Evolutionary conservation across 176 grass and related monocot species (phyloP), one percentile per base, ranked within the genome.

Genomic region (Eleusine indica): DNA sequence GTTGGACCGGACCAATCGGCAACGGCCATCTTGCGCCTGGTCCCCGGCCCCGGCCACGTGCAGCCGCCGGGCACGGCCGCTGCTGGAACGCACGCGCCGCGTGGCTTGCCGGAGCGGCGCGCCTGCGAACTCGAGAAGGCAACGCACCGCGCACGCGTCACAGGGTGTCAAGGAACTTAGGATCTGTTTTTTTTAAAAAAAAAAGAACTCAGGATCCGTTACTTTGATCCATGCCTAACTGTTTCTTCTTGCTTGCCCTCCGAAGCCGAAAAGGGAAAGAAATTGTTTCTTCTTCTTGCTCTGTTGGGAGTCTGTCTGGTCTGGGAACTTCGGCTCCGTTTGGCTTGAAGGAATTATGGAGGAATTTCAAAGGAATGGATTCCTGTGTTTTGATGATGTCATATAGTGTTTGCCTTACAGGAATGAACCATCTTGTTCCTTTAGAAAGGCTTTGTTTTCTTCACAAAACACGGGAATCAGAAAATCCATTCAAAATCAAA

Each of bases 21-120:
- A 47, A 8, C 73, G 37, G 63, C 82, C 82, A 48, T 49, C 62
- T 76, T 46, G 35, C 71, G 46, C 6, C 64, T 11, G 63, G 77
- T 80, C 63, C 77, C 63, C 18, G 3, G 3, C 4, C 4, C 10
- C 0, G 19, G 78, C 49, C 79, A 81, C 79, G 66, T 80, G 66
- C 19, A 19, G 65, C 65, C 21, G 32, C 32, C 43, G 3, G 30
- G 63, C 42, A 18, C 39, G 18, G 70, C 73, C 1, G 10, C 56
- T 22, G 4, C 53, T 25, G 75, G 39, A 56, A 25, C 38, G 80
- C 43, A 47, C 68, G 28, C 13, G 29, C 25, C 69, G 61, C 76
- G 81, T 80, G 81, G 35, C 87, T 16, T 53, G 39, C 6, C 75
- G 37, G 25, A 25, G 41, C 39, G 38, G 35, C 67, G 51, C 38